Evolutionary conservation across 495 filamentous ascomycete genomes (phyloP).

Genomic region (Neurospora hispaniola): DNA sequence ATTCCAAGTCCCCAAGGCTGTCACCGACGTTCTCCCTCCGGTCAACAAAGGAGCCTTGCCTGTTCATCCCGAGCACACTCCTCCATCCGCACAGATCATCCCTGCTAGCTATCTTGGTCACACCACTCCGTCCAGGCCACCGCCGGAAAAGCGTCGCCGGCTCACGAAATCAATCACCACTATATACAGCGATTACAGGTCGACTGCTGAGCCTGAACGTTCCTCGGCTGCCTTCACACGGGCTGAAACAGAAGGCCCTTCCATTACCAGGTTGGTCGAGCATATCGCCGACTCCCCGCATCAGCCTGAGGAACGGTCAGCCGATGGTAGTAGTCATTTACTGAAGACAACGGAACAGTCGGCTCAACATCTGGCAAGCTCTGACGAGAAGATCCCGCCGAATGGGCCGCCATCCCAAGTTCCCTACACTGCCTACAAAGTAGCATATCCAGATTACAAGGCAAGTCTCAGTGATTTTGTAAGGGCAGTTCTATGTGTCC

Average conservation of each 20-base stretch:
- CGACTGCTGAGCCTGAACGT: neutral
- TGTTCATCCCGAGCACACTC: conserved; percentile 10
- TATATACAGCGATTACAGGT: neutral
- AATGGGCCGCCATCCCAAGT: conserved; percentile 15
- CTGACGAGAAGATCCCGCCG: conserved; percentile 8
- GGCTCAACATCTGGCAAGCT: conserved; percentile 3
- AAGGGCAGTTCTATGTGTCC: conserved; percentile 43
- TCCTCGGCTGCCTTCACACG: neutral
- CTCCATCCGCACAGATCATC: conserved; percentile 34
- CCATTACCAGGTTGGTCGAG: neutral
- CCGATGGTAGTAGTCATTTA: neutral
- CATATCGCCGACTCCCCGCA: neutral
- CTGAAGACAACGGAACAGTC: neutral
- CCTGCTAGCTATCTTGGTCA: conserved; percentile 18
- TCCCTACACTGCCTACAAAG: conserved; percentile 40
- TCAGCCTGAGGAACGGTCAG: neutral
- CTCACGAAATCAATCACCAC: conserved; percentile 1
- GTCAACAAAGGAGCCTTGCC: conserved; percentile 10
- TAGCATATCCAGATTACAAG: conserved; percentile 45
- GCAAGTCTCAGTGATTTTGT: conserved; percentile 46
- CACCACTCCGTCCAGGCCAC: neutral
- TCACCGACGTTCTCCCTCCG: conserved; percentile 23
- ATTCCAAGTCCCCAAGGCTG: conserved; percentile 38
- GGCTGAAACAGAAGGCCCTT: neutral
- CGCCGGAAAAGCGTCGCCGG: conserved; percentile 4